phyloP scores from a whole-genome alignment of 2,329 filamentous ascomycete genomes.

The Clarireedia monteithiana region DNA sequence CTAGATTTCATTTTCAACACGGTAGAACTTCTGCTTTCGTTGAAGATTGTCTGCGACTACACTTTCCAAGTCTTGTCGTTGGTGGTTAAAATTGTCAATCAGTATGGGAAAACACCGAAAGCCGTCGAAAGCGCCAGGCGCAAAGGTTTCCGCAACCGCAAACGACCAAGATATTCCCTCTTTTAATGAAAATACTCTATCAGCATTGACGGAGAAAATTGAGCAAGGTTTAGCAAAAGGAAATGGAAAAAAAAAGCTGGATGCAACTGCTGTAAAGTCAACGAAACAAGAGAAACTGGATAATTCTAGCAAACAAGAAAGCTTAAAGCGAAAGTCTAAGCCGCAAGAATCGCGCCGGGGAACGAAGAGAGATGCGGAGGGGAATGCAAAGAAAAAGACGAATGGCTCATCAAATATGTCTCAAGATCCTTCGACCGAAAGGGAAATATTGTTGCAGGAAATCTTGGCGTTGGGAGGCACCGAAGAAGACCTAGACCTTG shows the following conservation, averaged over 20 bases:
- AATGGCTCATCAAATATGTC: constrained; percentile 20
- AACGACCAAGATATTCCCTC: constrained; percentile 25
- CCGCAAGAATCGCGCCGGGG: constrained; percentile 24
- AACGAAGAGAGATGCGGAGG: constrained; percentile 27
- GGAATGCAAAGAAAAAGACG: constrained; percentile 23
- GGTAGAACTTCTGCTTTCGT: no score
- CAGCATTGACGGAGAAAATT: constrained; percentile 48
- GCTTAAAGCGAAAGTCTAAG: constrained; percentile 9
- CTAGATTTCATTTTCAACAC: neutral
- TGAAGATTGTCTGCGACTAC: neutral
- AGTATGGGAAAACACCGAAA: constrained; percentile 23
- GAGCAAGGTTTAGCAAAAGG: constrained; percentile 41
- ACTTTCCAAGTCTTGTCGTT: neutral
- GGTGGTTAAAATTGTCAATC: neutral
- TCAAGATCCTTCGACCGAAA: constrained; percentile 12
- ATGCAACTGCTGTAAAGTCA: constrained; percentile 11
- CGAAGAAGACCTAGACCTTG: constrained; percentile 54
- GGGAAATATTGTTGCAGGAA: constrained; percentile 45
- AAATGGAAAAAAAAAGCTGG: constrained; percentile 25
- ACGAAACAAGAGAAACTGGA: constrained; percentile 32
- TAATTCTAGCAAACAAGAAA: constrained; percentile 22
- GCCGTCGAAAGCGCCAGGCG: constrained; percentile 10
- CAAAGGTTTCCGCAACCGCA: constrained; percentile 15
- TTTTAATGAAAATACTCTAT: constrained; percentile 45
- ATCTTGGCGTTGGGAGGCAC: constrained; percentile 59